Evolutionary conservation across 1,284 basidiomycete genomes (phyloP).

Genomic region (Rhodotorula sp.): DNA sequence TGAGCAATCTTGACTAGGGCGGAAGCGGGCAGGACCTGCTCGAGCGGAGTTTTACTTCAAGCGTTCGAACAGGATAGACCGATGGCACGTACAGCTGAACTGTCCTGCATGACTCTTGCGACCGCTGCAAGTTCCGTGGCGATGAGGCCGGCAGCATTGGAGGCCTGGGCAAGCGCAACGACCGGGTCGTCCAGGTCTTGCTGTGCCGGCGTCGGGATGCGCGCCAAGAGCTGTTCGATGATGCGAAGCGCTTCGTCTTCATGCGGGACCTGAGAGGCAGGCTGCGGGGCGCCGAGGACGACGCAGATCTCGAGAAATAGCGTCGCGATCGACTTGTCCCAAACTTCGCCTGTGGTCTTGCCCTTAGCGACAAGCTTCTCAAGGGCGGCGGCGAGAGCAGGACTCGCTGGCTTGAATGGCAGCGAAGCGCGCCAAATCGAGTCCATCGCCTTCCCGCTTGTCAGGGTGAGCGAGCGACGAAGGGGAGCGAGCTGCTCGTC

Average conservation of each 20-base stretch:
- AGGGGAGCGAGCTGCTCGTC: conserved; percentile 40
- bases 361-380: conserved; percentile 16
- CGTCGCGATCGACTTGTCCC: conserved; percentile 26
- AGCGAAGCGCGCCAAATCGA: conserved; percentile 52
- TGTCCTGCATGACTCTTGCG: conserved; percentile 10
- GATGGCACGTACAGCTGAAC: conserved; percentile 7
- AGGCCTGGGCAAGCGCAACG: conserved; percentile 15
- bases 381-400: conserved; percentile 22
- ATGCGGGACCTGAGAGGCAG: background rate
- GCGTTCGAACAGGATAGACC: too few relatives aligned
- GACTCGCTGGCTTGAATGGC: conserved; percentile 21
- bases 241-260: conserved; percentile 15
- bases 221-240: conserved; percentile 19
- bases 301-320: conserved; percentile 38
- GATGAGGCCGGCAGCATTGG: conserved; percentile 23
- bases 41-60: too few relatives aligned
- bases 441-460: conserved; percentile 51
- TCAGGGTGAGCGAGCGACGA: conserved; percentile 47
- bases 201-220: conserved; percentile 8
- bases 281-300: conserved; percentile 33
- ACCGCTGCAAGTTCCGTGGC: conserved; percentile 30
- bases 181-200: conserved; percentile 14
- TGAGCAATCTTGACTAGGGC: conserved; percentile 25
- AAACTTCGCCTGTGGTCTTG: conserved; percentile 11
- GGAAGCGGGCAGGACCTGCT: conserved; percentile 11